These are phyloP conservation scores for Phytophthora crassamura DNA, from an alignment of 352 stramenopile genomes.

Conservation along the genomic window DNA sequence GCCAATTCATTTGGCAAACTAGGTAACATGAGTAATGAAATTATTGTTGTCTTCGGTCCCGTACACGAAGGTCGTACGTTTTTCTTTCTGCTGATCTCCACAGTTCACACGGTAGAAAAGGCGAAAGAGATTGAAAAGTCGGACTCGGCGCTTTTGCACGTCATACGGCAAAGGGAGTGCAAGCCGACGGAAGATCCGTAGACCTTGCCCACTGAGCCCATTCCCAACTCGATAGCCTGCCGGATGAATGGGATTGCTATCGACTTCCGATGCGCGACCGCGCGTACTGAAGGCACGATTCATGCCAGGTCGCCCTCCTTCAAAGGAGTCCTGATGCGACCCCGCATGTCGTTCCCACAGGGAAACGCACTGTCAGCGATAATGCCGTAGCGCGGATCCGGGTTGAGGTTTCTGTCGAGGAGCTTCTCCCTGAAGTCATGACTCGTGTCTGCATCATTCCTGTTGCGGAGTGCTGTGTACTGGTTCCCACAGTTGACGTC, in stretches of 20 bases:
- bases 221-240: constrained; percentile 2
- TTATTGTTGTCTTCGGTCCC: not conserved
- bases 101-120: not conserved
- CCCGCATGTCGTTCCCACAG: not conserved
- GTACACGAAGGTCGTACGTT: not conserved
- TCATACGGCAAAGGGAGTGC: too few relatives aligned
- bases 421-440: constrained; percentile 10
- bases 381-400: constrained; percentile 6
- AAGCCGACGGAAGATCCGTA: not conserved
- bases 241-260: not conserved
- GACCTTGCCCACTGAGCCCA: constrained; percentile 12
- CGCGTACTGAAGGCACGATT: not conserved
- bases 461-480: not conserved
- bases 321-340: constrained; percentile 2
- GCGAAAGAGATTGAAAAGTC: not conserved
- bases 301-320: constrained; percentile 10
- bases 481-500: not conserved
- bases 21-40: too few relatives aligned
- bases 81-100: constrained; percentile 11
- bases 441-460: constrained; percentile 23
- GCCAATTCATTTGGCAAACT: too few relatives aligned
- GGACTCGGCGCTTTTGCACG: too few relatives aligned
- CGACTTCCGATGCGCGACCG: not conserved
- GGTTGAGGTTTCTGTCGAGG: not conserved
- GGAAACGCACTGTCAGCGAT: constrained; percentile 18